These are phyloP conservation scores for Chondrostereum purpureum DNA, from an alignment of 1,284 basidiomycete species.

Conservation along the genomic window DNA sequence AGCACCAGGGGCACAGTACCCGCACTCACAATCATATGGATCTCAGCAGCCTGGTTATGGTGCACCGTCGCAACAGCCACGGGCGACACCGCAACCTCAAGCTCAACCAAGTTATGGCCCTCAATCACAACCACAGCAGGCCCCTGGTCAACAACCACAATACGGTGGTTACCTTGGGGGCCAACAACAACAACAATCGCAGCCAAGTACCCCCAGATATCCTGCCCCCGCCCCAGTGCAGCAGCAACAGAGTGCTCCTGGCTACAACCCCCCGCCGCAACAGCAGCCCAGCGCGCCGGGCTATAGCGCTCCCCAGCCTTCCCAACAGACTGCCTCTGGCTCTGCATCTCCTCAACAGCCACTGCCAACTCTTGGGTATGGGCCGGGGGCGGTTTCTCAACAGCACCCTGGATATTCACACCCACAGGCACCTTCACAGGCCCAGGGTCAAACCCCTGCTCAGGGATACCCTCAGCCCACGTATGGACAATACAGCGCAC, in stretches of 20 bases:
- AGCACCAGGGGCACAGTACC: slow-evolving; percentile 21
- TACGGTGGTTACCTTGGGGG: slow-evolving; percentile 1
- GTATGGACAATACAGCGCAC: slow-evolving; percentile 12
- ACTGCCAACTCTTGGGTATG: no score
- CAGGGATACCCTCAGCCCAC: slow-evolving; percentile 13
- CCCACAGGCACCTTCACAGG: slow-evolving; percentile 5
- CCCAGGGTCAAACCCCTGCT: slow-evolving; percentile 9
- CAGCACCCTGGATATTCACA: slow-evolving; percentile 7
- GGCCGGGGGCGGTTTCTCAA: not conserved
- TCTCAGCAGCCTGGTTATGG: slow-evolving; percentile 26
- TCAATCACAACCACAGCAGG: not conserved
- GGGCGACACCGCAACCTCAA: slow-evolving; percentile 8
- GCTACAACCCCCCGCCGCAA: not conserved
- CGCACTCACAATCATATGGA: slow-evolving; percentile 22
- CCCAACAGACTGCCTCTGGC: slow-evolving; percentile 8
- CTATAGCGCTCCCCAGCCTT: not conserved
- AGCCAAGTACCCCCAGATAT: not conserved
- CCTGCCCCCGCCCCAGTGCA: no score
- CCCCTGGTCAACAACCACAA: not conserved
- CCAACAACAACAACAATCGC: not conserved
- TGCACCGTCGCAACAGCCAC: slow-evolving; percentile 14
- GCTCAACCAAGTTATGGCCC: slow-evolving; percentile 9
- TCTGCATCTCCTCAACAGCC: slow-evolving; percentile 6
- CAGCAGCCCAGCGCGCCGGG: not conserved
- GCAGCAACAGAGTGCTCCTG: no score